phyloP scores from a whole-genome alignment of 108 stramenopile genomes.

The Cyclostephanos invisitatus region DNA sequence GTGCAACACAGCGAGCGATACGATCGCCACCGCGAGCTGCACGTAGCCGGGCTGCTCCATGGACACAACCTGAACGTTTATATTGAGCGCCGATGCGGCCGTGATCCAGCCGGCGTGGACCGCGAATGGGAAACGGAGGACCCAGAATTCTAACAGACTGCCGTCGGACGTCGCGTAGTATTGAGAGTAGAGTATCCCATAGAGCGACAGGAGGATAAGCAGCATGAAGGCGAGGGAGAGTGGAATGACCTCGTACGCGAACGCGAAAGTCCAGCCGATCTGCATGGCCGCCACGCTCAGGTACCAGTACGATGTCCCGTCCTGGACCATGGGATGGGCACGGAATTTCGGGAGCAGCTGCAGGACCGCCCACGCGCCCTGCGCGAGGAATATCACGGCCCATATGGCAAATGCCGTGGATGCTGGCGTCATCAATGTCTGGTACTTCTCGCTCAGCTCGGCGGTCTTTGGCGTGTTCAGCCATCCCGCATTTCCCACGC shows the following conservation, averaged over 20 bases:
- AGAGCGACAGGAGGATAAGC: slow-evolving; percentile 48
- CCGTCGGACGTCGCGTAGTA: slow-evolving; percentile 33
- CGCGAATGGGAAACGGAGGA: slow-evolving; percentile 77
- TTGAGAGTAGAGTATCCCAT: slow-evolving; percentile 34
- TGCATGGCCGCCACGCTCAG: slow-evolving; percentile 56
- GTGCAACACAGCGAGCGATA: slow-evolving; percentile 53
- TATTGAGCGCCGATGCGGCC: slow-evolving; percentile 77
- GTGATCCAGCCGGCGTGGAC: slow-evolving; percentile 85
- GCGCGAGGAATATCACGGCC: slow-evolving; percentile 74
- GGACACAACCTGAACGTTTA: slow-evolving; percentile 68
- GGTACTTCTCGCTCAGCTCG: slow-evolving; percentile 70
- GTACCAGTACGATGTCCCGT: slow-evolving; percentile 67
- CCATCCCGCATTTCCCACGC: slow-evolving; percentile 49
- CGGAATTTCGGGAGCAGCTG: slow-evolving; percentile 57
- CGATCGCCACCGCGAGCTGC: slow-evolving; percentile 58
- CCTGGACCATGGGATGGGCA: slow-evolving; percentile 39
- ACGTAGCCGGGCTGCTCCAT: slow-evolving; percentile 27
- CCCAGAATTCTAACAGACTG: slow-evolving; percentile 52
- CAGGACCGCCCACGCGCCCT: slow-evolving; percentile 58
- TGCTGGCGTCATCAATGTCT: slow-evolving; percentile 81
- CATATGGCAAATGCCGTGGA: slow-evolving; percentile 79
- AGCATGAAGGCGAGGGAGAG: slow-evolving; percentile 67
- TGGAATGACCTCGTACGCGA: slow-evolving; percentile 63
- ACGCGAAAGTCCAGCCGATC: slow-evolving; percentile 69
- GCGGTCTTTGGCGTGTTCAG: slow-evolving; percentile 55